These are phyloP conservation scores for Zanthoxylum bungeanum DNA, from an alignment of 345 rosid genomes.

Conservation along the genomic window DNA sequence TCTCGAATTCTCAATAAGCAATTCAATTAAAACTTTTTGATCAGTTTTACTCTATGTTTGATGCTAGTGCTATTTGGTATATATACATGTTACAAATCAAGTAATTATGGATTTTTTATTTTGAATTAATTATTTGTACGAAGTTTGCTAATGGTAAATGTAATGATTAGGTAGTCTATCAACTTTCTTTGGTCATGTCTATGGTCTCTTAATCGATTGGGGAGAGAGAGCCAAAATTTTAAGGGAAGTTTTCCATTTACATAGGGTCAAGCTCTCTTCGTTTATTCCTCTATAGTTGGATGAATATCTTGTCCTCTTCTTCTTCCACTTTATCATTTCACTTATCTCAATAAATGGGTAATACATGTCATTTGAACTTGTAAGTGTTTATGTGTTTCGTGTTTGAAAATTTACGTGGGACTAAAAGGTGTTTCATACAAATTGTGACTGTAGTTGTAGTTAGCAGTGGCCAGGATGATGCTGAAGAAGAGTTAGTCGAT, in stretches of 20 bases:
- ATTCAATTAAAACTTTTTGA: not conserved
- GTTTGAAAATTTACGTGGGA: not conserved
- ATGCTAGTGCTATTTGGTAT: not conserved
- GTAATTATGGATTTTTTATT: not conserved
- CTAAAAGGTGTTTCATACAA: conserved; percentile 4
- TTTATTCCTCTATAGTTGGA: not conserved
- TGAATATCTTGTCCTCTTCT: not conserved
- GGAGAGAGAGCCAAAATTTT: not conserved
- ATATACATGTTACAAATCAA: not conserved
- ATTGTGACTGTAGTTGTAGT: conserved; percentile 23
- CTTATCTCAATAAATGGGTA: not conserved
- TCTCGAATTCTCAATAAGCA: not conserved
- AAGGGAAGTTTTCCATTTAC: not conserved
- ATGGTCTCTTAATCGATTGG: not conserved
- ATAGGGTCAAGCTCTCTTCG: not conserved
- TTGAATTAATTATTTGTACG: not conserved
- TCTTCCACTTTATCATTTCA: not conserved
- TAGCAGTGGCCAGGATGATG: conserved; percentile 29
- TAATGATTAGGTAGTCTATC: not conserved
- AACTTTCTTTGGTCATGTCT: conserved; percentile 1
- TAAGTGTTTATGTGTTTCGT: not conserved
- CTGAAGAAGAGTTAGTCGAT: conserved; percentile 43
- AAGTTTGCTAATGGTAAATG: not conserved
- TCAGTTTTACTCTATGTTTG: not conserved
- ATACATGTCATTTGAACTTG: not conserved